Percentiles rank a stretch among this genome's conserved stretches.
These are phyloP conservation scores for Phylloporus sp. DNA, from an alignment of 768 basidiomycete species.

Conservation along the genomic window DNA sequence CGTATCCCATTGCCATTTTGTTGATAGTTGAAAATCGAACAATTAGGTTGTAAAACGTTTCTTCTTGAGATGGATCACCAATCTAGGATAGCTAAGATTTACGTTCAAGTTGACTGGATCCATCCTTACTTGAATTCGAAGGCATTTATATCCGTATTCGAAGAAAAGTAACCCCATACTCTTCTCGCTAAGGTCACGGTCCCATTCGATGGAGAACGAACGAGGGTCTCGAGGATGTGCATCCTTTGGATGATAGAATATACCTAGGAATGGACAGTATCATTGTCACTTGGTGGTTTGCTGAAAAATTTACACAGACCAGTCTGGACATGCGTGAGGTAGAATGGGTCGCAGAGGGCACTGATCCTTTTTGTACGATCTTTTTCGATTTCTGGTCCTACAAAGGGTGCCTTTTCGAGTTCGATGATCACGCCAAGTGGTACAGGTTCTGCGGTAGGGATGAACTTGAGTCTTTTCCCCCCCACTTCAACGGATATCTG, in stretches of 20 bases:
- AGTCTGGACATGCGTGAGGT: conserved; percentile 62
- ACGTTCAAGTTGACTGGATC: neutral
- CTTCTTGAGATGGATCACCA: conserved; percentile 51
- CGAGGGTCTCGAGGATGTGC: conserved; percentile 35
- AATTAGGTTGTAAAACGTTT: conserved; percentile 44
- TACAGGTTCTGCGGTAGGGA: conserved; percentile 7
- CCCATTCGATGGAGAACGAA: conserved; percentile 69
- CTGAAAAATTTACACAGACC: conserved; percentile 37
- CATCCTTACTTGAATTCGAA: conserved; percentile 53
- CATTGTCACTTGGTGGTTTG: neutral
- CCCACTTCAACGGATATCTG: conserved; percentile 38
- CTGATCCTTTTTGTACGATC: conserved; percentile 41
- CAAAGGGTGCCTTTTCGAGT: conserved; percentile 51
- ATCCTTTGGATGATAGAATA: conserved; percentile 23
- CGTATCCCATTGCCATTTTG: conserved; percentile 56
- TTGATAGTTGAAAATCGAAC: conserved; percentile 55
- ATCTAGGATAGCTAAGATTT: conserved; percentile 36
- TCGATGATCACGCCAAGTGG: conserved; percentile 25
- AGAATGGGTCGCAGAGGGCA: conserved; percentile 44
- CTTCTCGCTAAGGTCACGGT: conserved; percentile 41
- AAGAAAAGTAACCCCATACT: conserved; percentile 54
- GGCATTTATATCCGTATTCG: conserved; percentile 65
- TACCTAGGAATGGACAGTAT: conserved; percentile 13
- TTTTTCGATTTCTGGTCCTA: conserved; percentile 50
- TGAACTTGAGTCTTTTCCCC: conserved; percentile 37